Base-by-base conservation (phyloP, 495 filamentous ascomycete species). In the Podospora fimiseda region DNA sequence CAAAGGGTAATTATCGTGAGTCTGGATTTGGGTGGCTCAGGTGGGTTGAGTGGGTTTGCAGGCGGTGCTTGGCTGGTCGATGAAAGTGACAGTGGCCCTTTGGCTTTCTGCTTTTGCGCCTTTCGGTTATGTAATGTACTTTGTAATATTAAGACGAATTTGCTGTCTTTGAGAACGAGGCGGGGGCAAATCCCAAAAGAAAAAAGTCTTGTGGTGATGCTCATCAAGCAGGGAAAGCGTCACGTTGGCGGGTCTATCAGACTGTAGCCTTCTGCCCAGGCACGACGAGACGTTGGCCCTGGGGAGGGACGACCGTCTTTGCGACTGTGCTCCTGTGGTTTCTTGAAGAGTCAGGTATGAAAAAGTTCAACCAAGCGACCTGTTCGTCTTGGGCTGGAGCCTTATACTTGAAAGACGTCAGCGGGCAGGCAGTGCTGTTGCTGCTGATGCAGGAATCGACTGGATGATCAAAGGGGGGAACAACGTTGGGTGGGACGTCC, bases 221-320 rank as follows among this genome's bases (percentile, higher is more conserved):
- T 33, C 6, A 33, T 33, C 27, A 33, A 11, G 6, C 27, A 33
- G 27, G 27, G 27, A 33, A 33, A 33, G 27, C 27, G 27, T 33
- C 27, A 33, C 27, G 27, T 33, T 33, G 6, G 14, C 14, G 14
- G 14, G 16, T 42, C 14, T 42, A 5, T 4, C 41, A 19, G 41
- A n/a, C 11, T 9, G 20, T 6, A n/a, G n/a, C n/a, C n/a, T n/a
- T n/a, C n/a, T 43, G 41, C 13, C 16, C 13, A n/a, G 2, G 50
- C 7, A 19, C 14, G 36, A 22, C 54, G 27, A 41, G 43, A 46
- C 45, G 55, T 43, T 52, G 44, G 55, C 50, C 50, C 24, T 38
- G 39, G 43, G 46, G 44, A 57, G 44, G 50, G 38, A 57, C 49
- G 49, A 43, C 54, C 54, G 49, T 27, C 27, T 42, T 38, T 30